phyloP scores from a whole-genome alignment of 2,329 filamentous ascomycete species.

The Pezizomycotina sp. region DNA sequence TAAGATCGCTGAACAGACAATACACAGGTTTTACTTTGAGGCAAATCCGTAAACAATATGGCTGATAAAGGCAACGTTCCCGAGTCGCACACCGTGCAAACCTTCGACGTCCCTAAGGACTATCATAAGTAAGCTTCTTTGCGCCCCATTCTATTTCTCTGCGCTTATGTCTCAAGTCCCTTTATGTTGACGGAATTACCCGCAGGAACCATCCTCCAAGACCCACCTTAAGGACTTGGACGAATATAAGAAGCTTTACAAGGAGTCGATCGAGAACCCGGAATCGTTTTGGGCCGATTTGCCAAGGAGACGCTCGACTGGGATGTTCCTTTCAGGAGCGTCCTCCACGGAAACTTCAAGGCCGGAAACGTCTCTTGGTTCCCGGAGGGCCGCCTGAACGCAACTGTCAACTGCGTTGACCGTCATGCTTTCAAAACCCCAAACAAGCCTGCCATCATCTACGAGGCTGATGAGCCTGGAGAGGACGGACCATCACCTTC shows the following conservation, averaged over 20 bases:
- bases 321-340: constrained; percentile 82
- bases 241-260: constrained; percentile 51
- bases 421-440: constrained; percentile 92
- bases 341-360: constrained; percentile 56
- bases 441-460: constrained; percentile 88
- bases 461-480: constrained; percentile 81
- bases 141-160: too few species aligned
- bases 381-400: constrained; percentile 80
- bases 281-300: constrained; percentile 71
- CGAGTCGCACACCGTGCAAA: too few species aligned
- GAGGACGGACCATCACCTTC: constrained; percentile 87
- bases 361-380: constrained; percentile 90
- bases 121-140: too few species aligned
- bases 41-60: too few species aligned
- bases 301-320: constrained; percentile 82
- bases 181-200: too few species aligned
- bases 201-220: constrained; percentile 44
- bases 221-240: constrained; percentile 51
- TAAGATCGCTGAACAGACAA: too few species aligned
- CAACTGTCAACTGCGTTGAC: constrained; percentile 93
- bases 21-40: too few species aligned
- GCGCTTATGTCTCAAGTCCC: too few species aligned
- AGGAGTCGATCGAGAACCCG: constrained; percentile 78
- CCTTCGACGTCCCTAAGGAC: too few species aligned
- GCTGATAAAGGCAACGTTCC: too few species aligned